phyloP scores from a whole-genome alignment of 805 yeast species.

The Kazachstania martiniae region DNA sequence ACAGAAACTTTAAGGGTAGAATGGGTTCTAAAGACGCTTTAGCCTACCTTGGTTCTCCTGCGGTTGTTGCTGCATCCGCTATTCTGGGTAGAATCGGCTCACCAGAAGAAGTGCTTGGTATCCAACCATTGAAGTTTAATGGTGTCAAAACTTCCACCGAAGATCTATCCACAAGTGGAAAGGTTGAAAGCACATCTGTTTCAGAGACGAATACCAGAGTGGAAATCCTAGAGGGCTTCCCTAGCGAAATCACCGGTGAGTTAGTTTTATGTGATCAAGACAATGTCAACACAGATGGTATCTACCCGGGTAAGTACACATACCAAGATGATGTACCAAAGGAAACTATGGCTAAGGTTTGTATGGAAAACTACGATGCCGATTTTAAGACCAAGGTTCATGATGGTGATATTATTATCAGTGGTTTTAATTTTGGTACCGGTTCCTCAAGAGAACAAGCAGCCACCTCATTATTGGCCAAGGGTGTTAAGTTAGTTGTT shows the following conservation, averaged over 20 bases:
- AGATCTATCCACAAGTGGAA: constrained; percentile 3
- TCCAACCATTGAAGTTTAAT: constrained; percentile 37
- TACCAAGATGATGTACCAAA: constrained; percentile 94
- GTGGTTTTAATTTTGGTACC: constrained; percentile 95
- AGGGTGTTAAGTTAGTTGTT: constrained; percentile 85
- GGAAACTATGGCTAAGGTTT: constrained; percentile 96
- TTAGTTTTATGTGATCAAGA: constrained; percentile 92
- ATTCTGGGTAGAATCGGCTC: constrained; percentile 89
- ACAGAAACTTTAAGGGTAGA: constrained; percentile 97
- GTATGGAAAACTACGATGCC: constrained; percentile 97
- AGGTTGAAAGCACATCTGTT: constrained; percentile 15
- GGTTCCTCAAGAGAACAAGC: constrained; percentile 99
- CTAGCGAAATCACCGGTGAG: constrained; percentile 81
- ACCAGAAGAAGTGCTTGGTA: constrained; percentile 74
- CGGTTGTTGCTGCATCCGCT: constrained; percentile 97
- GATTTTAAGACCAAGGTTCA: constrained; percentile 75
- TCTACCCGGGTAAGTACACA: constrained; percentile 97
- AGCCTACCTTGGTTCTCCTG: constrained; percentile 94
- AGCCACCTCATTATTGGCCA: constrained; percentile 92
- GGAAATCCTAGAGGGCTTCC: constrained; percentile 86
- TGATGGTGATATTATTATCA: constrained; percentile 80
- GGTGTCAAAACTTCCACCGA: constrained; percentile 34
- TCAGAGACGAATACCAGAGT: constrained; percentile 36
- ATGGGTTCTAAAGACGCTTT: constrained; percentile 97
- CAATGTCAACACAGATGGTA: constrained; percentile 94